Evolutionary conservation across 2,329 filamentous ascomycete species (phyloP).

Genomic region (Xylariomycetidae sp.): DNA sequence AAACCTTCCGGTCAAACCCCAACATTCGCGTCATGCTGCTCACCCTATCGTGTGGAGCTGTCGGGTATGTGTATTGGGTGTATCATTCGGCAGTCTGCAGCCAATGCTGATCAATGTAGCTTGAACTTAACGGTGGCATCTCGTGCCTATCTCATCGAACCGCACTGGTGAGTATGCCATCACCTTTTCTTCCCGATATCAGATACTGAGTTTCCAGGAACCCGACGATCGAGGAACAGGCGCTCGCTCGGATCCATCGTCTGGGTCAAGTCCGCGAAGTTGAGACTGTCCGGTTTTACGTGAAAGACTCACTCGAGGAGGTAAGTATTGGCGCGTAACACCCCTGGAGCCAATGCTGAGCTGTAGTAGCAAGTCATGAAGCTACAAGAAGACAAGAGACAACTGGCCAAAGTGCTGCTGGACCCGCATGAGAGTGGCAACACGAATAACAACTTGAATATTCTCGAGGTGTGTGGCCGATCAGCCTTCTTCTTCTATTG

Average conservation of each 20-base stretch:
- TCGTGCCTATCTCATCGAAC: slow-evolving; percentile 42
- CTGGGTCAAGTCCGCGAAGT: slow-evolving; percentile 30
- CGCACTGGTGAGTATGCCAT: slow-evolving; percentile 35
- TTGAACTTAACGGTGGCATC: slow-evolving; percentile 42
- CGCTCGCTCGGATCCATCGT: slow-evolving; percentile 31
- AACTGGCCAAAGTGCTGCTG: slow-evolving; percentile 2
- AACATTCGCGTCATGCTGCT: slow-evolving; percentile 37
- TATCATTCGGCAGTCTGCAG: neutral
- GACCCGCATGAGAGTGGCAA: neutral
- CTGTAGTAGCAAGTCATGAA: slow-evolving; percentile 4
- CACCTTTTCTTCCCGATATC: neutral
- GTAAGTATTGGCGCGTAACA: slow-evolving; percentile 5
- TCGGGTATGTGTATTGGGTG: slow-evolving; percentile 32
- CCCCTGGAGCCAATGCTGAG: neutral
- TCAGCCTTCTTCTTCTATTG: neutral
- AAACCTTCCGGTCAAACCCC: slow-evolving; percentile 33
- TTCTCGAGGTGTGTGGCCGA: neutral
- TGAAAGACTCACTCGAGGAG: slow-evolving; percentile 33
- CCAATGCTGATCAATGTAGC: slow-evolving; percentile 18
- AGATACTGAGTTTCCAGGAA: slow-evolving; percentile 26
- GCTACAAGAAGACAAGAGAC: slow-evolving; percentile 3
- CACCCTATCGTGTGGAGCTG: slow-evolving; percentile 44
- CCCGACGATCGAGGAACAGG: slow-evolving; percentile 37
- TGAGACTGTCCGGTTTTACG: slow-evolving; percentile 31
- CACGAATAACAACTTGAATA: slow-evolving; percentile 1